phyloP scores from a whole-genome alignment of 108 stramenopile genomes.

The Parietichytrium sp. region DNA sequence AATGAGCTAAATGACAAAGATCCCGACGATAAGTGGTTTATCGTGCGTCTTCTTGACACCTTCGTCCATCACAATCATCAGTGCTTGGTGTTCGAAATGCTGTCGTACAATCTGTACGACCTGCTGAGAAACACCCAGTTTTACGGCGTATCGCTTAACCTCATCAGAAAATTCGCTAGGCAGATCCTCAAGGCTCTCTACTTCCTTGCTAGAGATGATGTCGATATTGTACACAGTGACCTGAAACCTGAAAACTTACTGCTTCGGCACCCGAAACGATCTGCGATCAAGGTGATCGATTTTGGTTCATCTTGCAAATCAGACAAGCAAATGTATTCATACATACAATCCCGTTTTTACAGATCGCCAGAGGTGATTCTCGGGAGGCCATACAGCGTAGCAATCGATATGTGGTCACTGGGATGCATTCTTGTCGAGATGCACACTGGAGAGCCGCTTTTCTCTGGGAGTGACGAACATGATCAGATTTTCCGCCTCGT shows the following conservation, averaged over 20 bases:
- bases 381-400: constrained; percentile 84
- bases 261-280: constrained; percentile 84
- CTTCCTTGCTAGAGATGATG: constrained; percentile 80
- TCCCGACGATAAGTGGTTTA: constrained; percentile 74
- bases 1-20: constrained; percentile 68
- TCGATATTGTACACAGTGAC: constrained; percentile 96
- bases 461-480: constrained; percentile 86
- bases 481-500: constrained; percentile 42
- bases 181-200: constrained; percentile 86
- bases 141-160: constrained; percentile 87
- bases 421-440: constrained; percentile 98
- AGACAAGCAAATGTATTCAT: constrained; percentile 87
- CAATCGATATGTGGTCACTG: constrained; percentile 98
- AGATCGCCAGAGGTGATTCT: constrained; percentile 95
- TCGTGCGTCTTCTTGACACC: constrained; percentile 81
- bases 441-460: constrained; percentile 96
- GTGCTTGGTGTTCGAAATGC: constrained; percentile 93
- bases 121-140: constrained; percentile 92
- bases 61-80: constrained; percentile 91
- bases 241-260: constrained; percentile 98
- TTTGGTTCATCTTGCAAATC: constrained; percentile 90
- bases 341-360: constrained; percentile 98
- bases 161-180: constrained; percentile 91
- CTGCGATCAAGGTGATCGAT: constrained; percentile 95
- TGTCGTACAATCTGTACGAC: constrained; percentile 94